These are phyloP conservation scores for Paspalum vaginatum DNA, from an alignment of 176 grass and related monocot genomes.

Conservation along the genomic window DNA sequence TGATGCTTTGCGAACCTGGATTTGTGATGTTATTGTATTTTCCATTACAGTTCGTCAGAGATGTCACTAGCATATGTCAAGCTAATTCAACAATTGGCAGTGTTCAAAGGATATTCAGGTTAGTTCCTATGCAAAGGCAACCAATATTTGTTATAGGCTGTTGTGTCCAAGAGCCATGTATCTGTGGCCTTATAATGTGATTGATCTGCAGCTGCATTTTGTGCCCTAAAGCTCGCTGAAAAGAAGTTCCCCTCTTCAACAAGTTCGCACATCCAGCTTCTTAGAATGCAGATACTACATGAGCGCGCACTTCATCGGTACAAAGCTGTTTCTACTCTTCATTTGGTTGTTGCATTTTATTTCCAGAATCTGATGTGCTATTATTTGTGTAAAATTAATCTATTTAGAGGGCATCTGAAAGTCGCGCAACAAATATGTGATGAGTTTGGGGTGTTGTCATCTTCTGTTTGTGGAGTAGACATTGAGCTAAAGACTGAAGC, in stretches of 20 bases:
- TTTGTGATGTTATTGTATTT: constrained; percentile 39
- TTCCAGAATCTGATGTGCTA: constrained; percentile 30
- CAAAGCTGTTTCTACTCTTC: constrained; percentile 37
- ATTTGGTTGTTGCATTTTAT: constrained; percentile 18
- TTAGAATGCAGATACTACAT: constrained; percentile 92
- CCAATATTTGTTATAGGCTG: background rate
- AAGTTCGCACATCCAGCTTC: constrained; percentile 71
- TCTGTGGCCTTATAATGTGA: background rate
- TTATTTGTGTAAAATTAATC: constrained; percentile 30
- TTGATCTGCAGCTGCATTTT: constrained; percentile 69
- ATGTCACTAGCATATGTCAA: constrained; percentile 79
- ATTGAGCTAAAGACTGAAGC: constrained; percentile 92
- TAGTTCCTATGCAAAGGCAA: constrained; percentile 26
- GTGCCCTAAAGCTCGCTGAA: constrained; percentile 84
- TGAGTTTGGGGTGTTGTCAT: constrained; percentile 79
- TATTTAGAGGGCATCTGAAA: constrained; percentile 79
- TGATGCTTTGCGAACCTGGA: constrained; percentile 33
- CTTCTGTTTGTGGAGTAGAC: constrained; percentile 87
- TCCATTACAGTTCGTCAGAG: constrained; percentile 71
- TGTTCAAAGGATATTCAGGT: constrained; percentile 91
- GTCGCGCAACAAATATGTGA: constrained; percentile 80
- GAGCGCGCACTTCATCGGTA: constrained; percentile 89
- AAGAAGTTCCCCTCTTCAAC: constrained; percentile 69
- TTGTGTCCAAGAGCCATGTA: constrained; percentile 9
- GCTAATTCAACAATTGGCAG: constrained; percentile 80